A percentile compares a stretch with the other conserved stretches of the same genome.
Evolutionary conservation across 768 basidiomycete genomes (phyloP).

Genomic region (Trametes cubensis): DNA sequence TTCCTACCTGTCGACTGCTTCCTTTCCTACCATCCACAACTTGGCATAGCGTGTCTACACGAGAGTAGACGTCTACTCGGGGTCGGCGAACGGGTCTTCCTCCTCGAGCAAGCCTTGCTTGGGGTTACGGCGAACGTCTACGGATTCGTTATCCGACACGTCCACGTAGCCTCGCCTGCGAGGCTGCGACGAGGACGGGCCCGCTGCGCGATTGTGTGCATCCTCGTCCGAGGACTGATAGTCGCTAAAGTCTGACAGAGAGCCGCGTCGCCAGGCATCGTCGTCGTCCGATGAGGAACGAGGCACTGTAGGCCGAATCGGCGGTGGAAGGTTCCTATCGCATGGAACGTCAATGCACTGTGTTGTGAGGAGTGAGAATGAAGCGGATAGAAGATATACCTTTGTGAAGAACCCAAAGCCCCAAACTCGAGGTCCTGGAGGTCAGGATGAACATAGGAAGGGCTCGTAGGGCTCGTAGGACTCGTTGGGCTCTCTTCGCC

Average conservation of each 20-base stretch:
- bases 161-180: conserved; percentile 46
- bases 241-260: conserved; percentile 92
- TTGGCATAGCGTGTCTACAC: no score
- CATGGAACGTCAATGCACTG: not conserved
- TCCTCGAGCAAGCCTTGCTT: conserved; percentile 32
- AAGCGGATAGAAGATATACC: conserved; percentile 25
- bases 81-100: conserved; percentile 90
- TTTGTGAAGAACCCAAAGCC: conserved; percentile 54
- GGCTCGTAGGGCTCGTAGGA: conserved; percentile 28
- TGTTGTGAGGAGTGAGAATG: not conserved
- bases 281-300: conserved; percentile 44
- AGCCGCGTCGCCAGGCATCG: conserved; percentile 54
- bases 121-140: conserved; percentile 35
- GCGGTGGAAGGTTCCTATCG: conserved; percentile 44
- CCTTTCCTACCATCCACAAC: not conserved
- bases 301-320: conserved; percentile 55
- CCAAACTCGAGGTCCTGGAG: conserved; percentile 89
- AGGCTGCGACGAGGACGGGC: conserved; percentile 32
- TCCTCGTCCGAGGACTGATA: conserved; percentile 89
- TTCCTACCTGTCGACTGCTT: not conserved
- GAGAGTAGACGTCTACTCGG: conserved; percentile 64
- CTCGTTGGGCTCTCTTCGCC: conserved; percentile 35
- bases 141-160: conserved; percentile 52
- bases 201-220: conserved; percentile 41
- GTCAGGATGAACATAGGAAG: conserved; percentile 62